Conservation (phyloP, 306 rosid genomes). For the Casuarina glauca region DNA sequence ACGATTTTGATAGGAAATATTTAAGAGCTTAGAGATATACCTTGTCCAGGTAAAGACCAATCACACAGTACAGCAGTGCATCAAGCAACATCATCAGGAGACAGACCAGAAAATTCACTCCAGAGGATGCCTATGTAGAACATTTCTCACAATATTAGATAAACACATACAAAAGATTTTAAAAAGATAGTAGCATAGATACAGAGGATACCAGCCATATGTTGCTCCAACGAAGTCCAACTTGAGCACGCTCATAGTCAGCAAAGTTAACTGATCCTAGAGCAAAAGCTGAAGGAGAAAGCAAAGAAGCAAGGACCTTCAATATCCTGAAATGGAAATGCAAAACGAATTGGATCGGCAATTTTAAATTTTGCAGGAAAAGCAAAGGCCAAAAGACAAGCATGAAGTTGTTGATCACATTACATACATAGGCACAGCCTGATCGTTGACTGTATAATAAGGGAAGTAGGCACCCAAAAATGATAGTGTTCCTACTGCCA, state of each 20-base stretch:
- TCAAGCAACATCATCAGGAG: slow-evolving; percentile 90
- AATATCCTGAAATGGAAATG: slow-evolving; percentile 58
- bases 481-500: slow-evolving; percentile 92
- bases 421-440: slow-evolving; percentile 77
- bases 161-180: not conserved
- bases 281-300: slow-evolving; percentile 96
- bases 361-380: slow-evolving; percentile 13
- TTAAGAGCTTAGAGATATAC: slow-evolving; percentile 40
- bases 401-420: slow-evolving; percentile 20
- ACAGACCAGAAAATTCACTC: slow-evolving; percentile 83
- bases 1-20: not conserved
- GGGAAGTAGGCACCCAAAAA: slow-evolving; percentile 91
- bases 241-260: slow-evolving; percentile 98
- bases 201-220: slow-evolving; percentile 70
- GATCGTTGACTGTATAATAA: slow-evolving; percentile 79
- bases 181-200: slow-evolving; percentile 16
- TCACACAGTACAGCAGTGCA: slow-evolving; percentile 69
- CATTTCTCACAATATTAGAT: slow-evolving; percentile 27
- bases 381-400: not conserved
- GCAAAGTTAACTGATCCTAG: slow-evolving; percentile 91
- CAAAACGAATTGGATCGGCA: slow-evolving; percentile 27
- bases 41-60: slow-evolving; percentile 95
- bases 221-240: slow-evolving; percentile 98
- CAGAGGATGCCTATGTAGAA: slow-evolving; percentile 75
- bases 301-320: slow-evolving; percentile 82